phyloP scores from a whole-genome alignment of 116 monocot genomes.

The Iris pallida region DNA sequence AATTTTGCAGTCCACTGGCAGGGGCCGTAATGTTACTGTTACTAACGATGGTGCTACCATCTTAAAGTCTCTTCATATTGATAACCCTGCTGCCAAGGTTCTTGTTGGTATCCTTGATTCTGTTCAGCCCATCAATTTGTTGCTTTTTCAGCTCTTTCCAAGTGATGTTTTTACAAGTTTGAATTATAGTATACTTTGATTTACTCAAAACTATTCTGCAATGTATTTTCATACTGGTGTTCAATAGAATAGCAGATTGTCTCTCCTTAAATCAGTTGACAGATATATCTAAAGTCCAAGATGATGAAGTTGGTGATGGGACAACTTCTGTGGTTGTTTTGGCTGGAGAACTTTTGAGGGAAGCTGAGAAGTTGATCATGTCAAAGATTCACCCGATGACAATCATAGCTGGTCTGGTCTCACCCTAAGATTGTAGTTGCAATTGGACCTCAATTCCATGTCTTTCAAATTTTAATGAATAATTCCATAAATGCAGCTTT shows the following conservation, averaged over 20 bases:
- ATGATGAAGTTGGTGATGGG: conserved; percentile 98
- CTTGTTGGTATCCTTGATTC: conserved; percentile 77
- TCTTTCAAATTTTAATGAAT: neutral
- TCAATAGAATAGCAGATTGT: neutral
- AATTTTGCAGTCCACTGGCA: conserved; percentile 89
- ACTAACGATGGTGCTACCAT: conserved; percentile 99
- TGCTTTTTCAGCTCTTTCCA: neutral
- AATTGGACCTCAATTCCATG: neutral
- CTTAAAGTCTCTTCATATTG: conserved; percentile 95
- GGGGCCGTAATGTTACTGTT: conserved; percentile 83
- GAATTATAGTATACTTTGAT: neutral
- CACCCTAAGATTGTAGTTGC: neutral
- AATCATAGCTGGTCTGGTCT: conserved; percentile 78
- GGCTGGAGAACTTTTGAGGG: conserved; percentile 95
- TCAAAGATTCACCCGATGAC: conserved; percentile 98
- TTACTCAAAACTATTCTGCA: neutral
- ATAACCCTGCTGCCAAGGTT: conserved; percentile 95
- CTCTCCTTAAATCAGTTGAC: conserved; percentile 26
- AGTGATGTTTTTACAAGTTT: neutral
- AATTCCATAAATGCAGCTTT: neutral
- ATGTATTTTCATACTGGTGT: neutral
- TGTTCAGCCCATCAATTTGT: neutral
- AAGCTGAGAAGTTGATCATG: conserved; percentile 85
- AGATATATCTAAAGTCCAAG: conserved; percentile 99
- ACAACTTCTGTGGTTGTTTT: conserved; percentile 84